Evolutionary conservation across 495 filamentous ascomycete species (phyloP).

Genomic region (Astrocystis sublimbata): DNA sequence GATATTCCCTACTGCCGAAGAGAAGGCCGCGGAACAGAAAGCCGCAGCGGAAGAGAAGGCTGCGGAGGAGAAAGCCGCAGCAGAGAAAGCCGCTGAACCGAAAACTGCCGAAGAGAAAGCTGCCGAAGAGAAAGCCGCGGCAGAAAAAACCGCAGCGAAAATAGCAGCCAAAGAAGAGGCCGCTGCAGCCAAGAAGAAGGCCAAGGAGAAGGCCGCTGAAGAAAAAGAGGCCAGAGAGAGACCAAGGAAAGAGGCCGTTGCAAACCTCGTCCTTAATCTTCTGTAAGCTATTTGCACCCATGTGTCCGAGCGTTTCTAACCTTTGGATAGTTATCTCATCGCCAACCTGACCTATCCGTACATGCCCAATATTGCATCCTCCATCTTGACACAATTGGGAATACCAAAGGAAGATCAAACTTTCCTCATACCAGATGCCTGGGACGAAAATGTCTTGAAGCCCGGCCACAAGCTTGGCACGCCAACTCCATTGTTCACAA

Average conservation of each 20-base stretch:
- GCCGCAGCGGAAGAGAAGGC: not conserved
- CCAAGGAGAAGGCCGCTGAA: too few species aligned
- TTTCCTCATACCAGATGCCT: constrained; percentile 82
- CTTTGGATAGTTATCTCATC: constrained; percentile 5
- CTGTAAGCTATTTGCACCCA: not conserved
- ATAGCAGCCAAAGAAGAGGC: not conserved
- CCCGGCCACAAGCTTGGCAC: constrained; percentile 80
- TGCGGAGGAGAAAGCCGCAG: not conserved
- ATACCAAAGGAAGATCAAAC: constrained; percentile 65
- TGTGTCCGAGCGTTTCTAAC: not conserved
- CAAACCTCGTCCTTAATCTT: constrained; percentile 8
- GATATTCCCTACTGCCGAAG: not conserved
- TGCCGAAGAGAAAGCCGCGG: not conserved
- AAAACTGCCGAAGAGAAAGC: not conserved
- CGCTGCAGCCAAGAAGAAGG: not conserved
- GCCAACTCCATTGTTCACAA: constrained; percentile 79
- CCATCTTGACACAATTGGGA: constrained; percentile 12
- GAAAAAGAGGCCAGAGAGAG: too few species aligned
- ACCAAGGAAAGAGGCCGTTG: not conserved
- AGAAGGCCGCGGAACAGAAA: not conserved
- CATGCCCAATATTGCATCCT: constrained; percentile 12
- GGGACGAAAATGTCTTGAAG: constrained; percentile 45
- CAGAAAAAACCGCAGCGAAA: too few species aligned
- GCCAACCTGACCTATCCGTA: constrained; percentile 13
- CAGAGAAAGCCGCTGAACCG: too few species aligned